Percentiles rank a stretch among this genome's conserved stretches.
phyloP scores from a whole-genome alignment of 495 filamentous ascomycete species.

The Hamigera avellanea region DNA sequence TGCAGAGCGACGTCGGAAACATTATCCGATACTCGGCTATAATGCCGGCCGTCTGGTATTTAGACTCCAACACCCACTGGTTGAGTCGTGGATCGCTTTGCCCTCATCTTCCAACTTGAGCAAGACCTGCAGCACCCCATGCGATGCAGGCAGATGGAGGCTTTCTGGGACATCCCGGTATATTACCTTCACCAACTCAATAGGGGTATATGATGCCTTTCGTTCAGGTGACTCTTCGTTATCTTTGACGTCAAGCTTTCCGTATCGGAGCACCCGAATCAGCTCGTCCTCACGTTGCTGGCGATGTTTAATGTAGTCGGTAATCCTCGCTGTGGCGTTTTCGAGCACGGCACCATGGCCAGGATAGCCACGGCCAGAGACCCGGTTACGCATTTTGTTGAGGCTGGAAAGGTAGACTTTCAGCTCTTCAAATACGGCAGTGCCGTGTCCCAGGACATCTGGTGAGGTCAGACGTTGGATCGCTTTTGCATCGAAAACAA shows the following conservation, averaged over 20 bases:
- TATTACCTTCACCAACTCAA: constrained; percentile 76
- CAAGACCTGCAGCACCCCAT: constrained; percentile 57
- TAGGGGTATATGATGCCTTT: constrained; percentile 44
- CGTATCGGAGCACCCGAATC: constrained; percentile 47
- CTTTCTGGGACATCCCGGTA: constrained; percentile 68
- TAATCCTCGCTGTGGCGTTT: constrained; percentile 50
- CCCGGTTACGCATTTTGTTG: constrained; percentile 53
- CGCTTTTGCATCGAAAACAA: neutral
- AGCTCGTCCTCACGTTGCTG: constrained; percentile 73
- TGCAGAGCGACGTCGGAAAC: too few relatives aligned
- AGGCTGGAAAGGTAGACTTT: constrained; percentile 61
- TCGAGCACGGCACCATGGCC: constrained; percentile 73
- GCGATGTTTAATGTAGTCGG: constrained; percentile 76
- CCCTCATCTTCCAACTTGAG: constrained; percentile 59
- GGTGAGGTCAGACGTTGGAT: neutral
- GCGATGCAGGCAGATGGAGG: constrained; percentile 60
- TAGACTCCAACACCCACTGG: constrained; percentile 42
- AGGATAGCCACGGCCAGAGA: constrained; percentile 67
- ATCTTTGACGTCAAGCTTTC: constrained; percentile 19
- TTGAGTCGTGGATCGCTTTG: constrained; percentile 36
- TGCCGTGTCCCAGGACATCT: constrained; percentile 86
- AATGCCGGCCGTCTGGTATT: constrained; percentile 21
- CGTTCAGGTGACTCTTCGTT: constrained; percentile 21
- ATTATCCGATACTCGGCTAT: constrained; percentile 3
- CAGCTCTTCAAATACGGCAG: constrained; percentile 83